Percentiles rank a stretch among this genome's conserved stretches.
phyloP scores from a whole-genome alignment of 768 basidiomycete genomes.

The Amanita fuliginea region DNA sequence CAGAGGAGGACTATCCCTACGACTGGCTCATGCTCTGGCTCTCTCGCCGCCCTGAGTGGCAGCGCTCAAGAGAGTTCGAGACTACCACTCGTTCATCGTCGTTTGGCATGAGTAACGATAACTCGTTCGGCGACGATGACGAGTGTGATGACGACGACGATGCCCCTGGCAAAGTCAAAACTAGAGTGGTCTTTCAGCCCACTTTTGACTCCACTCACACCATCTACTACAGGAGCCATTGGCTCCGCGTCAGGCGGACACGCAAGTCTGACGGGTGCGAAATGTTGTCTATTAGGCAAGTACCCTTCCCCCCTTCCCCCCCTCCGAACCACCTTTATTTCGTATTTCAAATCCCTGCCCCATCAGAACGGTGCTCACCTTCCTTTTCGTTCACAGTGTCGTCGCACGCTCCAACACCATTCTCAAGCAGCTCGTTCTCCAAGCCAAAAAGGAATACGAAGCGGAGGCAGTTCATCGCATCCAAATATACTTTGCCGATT shows the following conservation, averaged over 20 bases:
- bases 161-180: conserved; percentile 51
- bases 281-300: conserved; percentile 66
- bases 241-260: conserved; percentile 65
- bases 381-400: conserved; percentile 35
- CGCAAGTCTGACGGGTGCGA: conserved; percentile 65
- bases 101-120: conserved; percentile 43
- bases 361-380: background rate
- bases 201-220: conserved; percentile 84
- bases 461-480: conserved; percentile 80
- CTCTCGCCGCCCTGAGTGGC: conserved; percentile 77
- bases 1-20: conserved; percentile 83
- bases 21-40: conserved; percentile 92
- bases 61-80: conserved; percentile 81
- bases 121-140: conserved; percentile 38
- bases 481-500: conserved; percentile 85
- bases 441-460: conserved; percentile 85
- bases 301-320: too few species aligned
- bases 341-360: too few species aligned
- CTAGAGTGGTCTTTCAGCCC: conserved; percentile 80
- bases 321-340: too few species aligned
- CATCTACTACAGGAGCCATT: conserved; percentile 78
- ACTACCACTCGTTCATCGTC: conserved; percentile 70
- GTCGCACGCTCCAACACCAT: conserved; percentile 77
- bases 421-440: conserved; percentile 80
- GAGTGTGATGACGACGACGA: conserved; percentile 19